Percentiles rank a stretch among this genome's conserved stretches.
Evolutionary conservation across 73 alveolate genomes (phyloP).

Genomic region (Symbiodinium pilosum): DNA sequence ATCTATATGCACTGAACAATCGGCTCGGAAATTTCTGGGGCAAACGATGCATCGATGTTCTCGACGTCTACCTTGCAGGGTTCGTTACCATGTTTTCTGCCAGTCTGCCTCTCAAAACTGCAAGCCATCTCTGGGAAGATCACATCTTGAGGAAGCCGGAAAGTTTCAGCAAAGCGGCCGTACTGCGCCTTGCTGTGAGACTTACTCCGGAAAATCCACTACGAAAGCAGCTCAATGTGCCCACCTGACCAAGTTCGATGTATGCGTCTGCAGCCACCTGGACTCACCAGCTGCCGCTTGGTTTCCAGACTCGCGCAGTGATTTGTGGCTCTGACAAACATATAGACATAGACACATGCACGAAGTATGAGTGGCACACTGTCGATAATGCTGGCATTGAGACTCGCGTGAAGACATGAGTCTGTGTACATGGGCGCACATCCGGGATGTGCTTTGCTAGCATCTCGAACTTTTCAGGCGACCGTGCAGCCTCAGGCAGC

Average conservation of each 20-base stretch:
- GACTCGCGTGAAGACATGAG: too few species aligned
- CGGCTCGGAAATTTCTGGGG: too few species aligned
- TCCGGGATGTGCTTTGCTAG: slow-evolving; percentile 46
- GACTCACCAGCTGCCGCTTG: too few species aligned
- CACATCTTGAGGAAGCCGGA: slow-evolving; percentile 44
- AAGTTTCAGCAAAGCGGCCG: slow-evolving; percentile 81
- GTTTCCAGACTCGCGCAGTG: too few species aligned
- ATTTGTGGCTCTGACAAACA: too few species aligned
- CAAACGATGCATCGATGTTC: slow-evolving; percentile 79
- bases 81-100: not conserved
- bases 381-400: too few species aligned
- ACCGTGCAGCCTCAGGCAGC: slow-evolving; percentile 27
- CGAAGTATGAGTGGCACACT: too few species aligned
- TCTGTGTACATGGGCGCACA: not conserved
- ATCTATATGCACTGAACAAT: too few species aligned
- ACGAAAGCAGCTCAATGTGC: too few species aligned
- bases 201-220: not conserved
- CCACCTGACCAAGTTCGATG: slow-evolving; percentile 70
- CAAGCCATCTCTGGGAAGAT: not conserved
- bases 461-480: slow-evolving; percentile 86
- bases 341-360: too few species aligned
- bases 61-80: slow-evolving; percentile 59
- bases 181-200: slow-evolving; percentile 39
- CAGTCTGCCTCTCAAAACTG: not conserved
- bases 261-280: slow-evolving; percentile 85